These are phyloP conservation scores for Xylaria arbuscula DNA, from an alignment of 2,329 filamentous ascomycete genomes.

Conservation along the genomic window DNA sequence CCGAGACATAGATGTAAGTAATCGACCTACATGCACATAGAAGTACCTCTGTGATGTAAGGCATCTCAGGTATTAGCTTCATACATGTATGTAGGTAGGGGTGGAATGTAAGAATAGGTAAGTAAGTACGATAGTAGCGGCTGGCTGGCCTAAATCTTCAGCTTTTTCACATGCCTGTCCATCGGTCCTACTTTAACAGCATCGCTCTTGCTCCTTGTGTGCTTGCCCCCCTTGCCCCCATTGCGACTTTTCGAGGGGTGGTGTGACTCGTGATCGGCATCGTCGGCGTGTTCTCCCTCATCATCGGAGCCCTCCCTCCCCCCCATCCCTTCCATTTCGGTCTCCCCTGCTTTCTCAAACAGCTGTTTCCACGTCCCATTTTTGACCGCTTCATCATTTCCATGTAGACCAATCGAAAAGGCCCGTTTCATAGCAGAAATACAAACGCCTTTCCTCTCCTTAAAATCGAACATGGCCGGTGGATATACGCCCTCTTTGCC, in stretches of 20 bases:
- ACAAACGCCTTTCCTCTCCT: conserved; percentile 69
- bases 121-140: background rate
- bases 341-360: conserved; percentile 56
- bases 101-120: too few relatives aligned
- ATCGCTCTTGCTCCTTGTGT: conserved; percentile 37
- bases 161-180: conserved; percentile 50
- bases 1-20: too few relatives aligned
- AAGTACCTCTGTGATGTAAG: background rate
- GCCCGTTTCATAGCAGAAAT: conserved; percentile 76
- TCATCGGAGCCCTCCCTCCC: conserved; percentile 51
- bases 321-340: conserved; percentile 55
- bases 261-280: conserved; percentile 36
- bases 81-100: too few relatives aligned
- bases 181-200: conserved; percentile 47
- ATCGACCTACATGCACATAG: too few relatives aligned
- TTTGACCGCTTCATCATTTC: conserved; percentile 69
- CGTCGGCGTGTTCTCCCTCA: conserved; percentile 33
- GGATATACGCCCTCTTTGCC: conserved; percentile 68
- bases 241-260: conserved; percentile 16
- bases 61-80: background rate
- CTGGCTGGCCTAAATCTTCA: conserved; percentile 36
- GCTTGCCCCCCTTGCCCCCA: conserved; percentile 38
- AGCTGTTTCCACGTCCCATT: conserved; percentile 67
- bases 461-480: conserved; percentile 82
- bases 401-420: conserved; percentile 72